Percentiles rank a stretch among this genome's conserved stretches.
These are phyloP conservation scores for Alternaria atra DNA, from an alignment of 2,329 filamentous ascomycete species.

Conservation along the genomic window DNA sequence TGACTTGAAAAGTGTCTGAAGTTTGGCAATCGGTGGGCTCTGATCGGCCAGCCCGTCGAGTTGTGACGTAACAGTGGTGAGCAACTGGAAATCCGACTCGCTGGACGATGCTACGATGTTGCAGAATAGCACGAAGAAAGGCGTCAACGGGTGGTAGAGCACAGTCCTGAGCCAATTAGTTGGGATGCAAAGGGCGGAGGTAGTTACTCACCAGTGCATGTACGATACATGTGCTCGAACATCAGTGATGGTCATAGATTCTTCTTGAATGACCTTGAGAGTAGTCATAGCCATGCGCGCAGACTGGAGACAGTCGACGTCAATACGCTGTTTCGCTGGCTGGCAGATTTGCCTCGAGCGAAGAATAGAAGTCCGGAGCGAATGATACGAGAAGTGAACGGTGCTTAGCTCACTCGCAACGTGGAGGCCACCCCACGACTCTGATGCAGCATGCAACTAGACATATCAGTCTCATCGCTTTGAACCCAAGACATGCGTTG, in stretches of 20 bases:
- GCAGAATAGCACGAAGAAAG: constrained; percentile 35
- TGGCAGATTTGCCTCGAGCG: constrained; percentile 29
- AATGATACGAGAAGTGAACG: constrained; percentile 35
- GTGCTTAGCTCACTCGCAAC: constrained; percentile 25
- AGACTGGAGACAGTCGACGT: constrained; percentile 22
- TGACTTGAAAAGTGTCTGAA: constrained; percentile 26
- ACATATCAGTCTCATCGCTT: neutral
- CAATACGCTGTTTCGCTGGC: constrained; percentile 17
- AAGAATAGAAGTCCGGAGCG: constrained; percentile 29
- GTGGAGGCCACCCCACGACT: constrained; percentile 27
- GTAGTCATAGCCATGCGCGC: constrained; percentile 30
- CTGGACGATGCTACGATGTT: constrained; percentile 30
- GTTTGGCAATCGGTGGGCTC: constrained; percentile 21
- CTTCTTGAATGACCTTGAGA: constrained; percentile 23
- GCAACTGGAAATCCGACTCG: constrained; percentile 20
- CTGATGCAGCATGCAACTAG: constrained; percentile 22
- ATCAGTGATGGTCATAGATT: constrained; percentile 14
- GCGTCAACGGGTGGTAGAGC: constrained; percentile 31
- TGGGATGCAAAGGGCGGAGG: neutral
- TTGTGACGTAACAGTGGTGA: constrained; percentile 22
- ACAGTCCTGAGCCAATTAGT: constrained; percentile 25
- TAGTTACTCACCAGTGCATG: constrained; percentile 28
- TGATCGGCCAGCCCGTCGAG: constrained; percentile 23
- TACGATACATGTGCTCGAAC: constrained; percentile 24
- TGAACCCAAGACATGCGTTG: neutral